Evolutionary conservation across 106 monocot species (phyloP).

Genomic region (Platanthera guangdongensis): DNA sequence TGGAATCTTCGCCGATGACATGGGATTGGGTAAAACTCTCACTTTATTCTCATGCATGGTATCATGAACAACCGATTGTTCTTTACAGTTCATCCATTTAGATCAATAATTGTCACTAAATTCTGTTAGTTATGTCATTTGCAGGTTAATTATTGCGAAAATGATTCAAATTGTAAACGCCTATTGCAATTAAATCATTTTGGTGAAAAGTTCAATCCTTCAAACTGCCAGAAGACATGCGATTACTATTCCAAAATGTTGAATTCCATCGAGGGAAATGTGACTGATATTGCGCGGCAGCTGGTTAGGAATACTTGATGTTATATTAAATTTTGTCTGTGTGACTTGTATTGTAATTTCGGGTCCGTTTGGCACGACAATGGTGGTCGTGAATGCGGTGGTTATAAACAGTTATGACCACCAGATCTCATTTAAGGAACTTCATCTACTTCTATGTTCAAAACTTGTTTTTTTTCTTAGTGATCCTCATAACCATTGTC

Average conservation of each 20-base stretch:
- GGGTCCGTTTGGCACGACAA: background rate
- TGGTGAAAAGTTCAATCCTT: conserved; percentile 85
- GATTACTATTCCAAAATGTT: conserved; percentile 75
- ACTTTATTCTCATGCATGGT: conserved; percentile 94
- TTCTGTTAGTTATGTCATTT: conserved; percentile 1
- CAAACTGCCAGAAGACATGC: conserved; percentile 62
- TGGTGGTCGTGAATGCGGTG: no score
- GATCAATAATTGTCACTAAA: background rate
- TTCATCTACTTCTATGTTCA: no score
- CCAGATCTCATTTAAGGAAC: no score
- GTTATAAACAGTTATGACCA: no score
- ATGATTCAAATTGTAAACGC: conserved; percentile 78
- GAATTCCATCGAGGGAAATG: conserved; percentile 54
- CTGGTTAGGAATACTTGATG: conserved; percentile 38
- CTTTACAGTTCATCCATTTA: background rate
- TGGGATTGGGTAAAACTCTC: conserved; percentile 95
- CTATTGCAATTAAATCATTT: conserved; percentile 83
- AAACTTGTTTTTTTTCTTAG: no score
- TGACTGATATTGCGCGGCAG: conserved; percentile 68
- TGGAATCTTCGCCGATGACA: conserved; percentile 96
- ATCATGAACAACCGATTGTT: conserved; percentile 10
- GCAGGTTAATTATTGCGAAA: no score
- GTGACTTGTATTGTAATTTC: background rate
- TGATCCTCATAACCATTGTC: no score
- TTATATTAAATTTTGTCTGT: no score